Base-by-base conservation (phyloP, 2,329 filamentous ascomycete genomes). In the Lachnellula arida region DNA sequence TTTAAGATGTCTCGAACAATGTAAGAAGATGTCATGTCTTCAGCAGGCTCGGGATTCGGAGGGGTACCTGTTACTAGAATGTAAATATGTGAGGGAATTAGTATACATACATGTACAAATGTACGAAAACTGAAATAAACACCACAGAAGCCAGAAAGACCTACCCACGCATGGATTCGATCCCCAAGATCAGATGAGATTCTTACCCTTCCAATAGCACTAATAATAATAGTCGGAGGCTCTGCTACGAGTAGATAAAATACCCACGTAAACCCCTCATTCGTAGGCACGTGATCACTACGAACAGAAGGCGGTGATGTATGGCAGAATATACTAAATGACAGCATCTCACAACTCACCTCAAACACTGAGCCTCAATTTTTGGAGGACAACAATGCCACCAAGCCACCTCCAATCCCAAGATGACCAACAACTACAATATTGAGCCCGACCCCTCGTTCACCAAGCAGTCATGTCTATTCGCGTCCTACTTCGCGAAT, bases 401-500 rank as follows among this genome's bases (percentile, higher is more conserved):
- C 23, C 23, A 46, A 14, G 3, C 11, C 12, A 22, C 39, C 34
- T 37, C 12, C n/a, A 32, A 32, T 50, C 46, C 34, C 57, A 64
- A 57, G 28, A 65, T 65, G 62, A 58, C 46, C 58, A 49, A 25
- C 34, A 37, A 44, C 14, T 14, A 19, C 39, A 17, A 48, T n/a
- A 23, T 8, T 55, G 47, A 57, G 11, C 28, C 35, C 23, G 42
- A 55, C n/a, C 25, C 51, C 42, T 54, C 17, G n/a, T 47, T 37
- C 19, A 53, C 22, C 23, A 25, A 9, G 39, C 51, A 54, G 63
- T 32, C 42, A 71, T 71, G 69, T 70, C 69, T 60, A 68, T 70
- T 53, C 67, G 68, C 39, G 65, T 70, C 19, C 63, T 70, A 7
- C 57, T 96, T 72, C 88, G 88, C 75, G 91, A 97, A 70, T 84